Conservation (phyloP, 176 grass and related monocot genomes). For the Oryza officinalis region DNA sequence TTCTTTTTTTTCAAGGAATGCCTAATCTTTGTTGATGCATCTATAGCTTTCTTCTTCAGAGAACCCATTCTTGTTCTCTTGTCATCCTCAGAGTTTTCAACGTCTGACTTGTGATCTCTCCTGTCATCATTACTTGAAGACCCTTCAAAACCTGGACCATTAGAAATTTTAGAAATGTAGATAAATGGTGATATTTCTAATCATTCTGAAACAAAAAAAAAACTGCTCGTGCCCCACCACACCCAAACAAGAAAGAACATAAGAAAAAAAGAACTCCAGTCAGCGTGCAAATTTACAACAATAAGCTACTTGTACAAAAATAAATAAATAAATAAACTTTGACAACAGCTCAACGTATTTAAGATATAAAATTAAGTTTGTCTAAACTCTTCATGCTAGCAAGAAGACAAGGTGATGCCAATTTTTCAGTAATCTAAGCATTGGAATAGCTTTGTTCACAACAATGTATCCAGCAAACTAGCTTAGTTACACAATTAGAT, state of each 20-base stretch:
- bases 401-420: background rate
- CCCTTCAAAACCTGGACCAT: conserved; percentile 72
- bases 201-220: background rate
- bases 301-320: background rate
- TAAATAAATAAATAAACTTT: background rate
- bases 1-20: conserved; percentile 90
- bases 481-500: background rate
- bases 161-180: background rate
- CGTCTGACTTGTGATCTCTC: conserved; percentile 70
- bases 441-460: background rate
- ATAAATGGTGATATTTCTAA: background rate
- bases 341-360: background rate
- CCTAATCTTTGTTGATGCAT: conserved; percentile 81
- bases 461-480: conserved; percentile 14
- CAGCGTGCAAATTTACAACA: conserved; percentile 1
- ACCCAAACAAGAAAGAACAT: background rate
- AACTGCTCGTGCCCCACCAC: background rate
- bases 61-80: conserved; percentile 87
- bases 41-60: conserved; percentile 93
- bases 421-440: conserved; percentile 14
- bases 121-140: conserved; percentile 71
- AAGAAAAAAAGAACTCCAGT: background rate
- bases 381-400: background rate
- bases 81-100: conserved; percentile 94
- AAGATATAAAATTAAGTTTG: conserved; percentile 13